Evolutionary conservation across 352 stramenopile species (phyloP).

Genomic region (Phytophthora melonis): DNA sequence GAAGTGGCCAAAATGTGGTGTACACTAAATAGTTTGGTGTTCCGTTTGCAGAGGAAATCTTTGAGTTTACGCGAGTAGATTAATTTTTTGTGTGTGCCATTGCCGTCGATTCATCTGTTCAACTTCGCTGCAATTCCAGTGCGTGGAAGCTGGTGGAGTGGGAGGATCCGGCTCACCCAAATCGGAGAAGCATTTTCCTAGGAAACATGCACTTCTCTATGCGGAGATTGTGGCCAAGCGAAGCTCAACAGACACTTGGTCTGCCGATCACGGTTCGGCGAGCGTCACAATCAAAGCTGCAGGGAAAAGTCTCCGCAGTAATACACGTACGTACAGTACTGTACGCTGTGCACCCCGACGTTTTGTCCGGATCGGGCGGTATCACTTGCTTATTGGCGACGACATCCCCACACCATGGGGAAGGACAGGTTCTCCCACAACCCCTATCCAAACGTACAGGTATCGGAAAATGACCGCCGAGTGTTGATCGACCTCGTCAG

Average conservation of each 20-base stretch:
- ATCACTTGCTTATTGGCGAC: background rate
- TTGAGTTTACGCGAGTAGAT: too few species aligned
- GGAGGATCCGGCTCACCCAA: constrained; percentile 1
- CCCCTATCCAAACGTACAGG: constrained; percentile 26
- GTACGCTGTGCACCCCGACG: background rate
- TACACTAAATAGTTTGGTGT: background rate
- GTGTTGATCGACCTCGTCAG: constrained; percentile 30
- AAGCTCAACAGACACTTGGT: background rate
- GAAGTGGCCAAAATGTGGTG: background rate
- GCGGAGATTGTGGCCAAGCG: background rate
- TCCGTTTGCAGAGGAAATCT: too few species aligned
- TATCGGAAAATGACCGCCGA: constrained; percentile 17
- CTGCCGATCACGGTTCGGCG: background rate
- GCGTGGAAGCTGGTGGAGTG: background rate
- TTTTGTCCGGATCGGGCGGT: background rate
- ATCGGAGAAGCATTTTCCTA: background rate
- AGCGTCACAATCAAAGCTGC: background rate
- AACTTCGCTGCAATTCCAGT: background rate
- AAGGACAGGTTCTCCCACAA: constrained; percentile 30
- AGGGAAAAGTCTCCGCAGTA: background rate
- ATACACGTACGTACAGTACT: too few species aligned
- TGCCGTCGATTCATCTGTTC: background rate
- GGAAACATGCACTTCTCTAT: background rate
- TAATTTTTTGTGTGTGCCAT: background rate
- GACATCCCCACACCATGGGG: background rate